Evolutionary conservation across 1,139 yeast genomes (phyloP), one percentile per base, ranked within the genome.

Genomic region (Lodderomyces metapsilosis): DNA sequence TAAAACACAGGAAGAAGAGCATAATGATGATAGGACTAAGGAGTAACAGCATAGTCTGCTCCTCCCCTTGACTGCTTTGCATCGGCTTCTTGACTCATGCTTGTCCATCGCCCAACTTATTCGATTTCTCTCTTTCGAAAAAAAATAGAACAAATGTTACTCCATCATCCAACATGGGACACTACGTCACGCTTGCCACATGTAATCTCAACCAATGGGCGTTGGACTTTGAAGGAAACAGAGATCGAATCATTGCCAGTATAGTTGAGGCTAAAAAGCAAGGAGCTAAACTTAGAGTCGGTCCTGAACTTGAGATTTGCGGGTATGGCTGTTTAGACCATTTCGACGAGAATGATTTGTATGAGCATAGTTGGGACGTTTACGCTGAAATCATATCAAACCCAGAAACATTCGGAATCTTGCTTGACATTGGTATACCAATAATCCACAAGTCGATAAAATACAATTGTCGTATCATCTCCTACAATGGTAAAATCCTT

Each of bases 291-390:
- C 74, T 94, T 42, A 76, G 99, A 57, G 96, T 94, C 16, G 99
- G 99, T 1, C 98, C 98, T 1, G 99, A 94, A 61, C 74, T 94
- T 36, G 99, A 94, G 62, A 71, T 94, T 39, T 82, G 96, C 44
- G 98, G 98, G 2, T 87, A 87, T 59, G 98, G 98, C 8, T 92
- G 98, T 61, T 73, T 92, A 43, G 99, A 94, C 60, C 98, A 94
- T 61, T 94, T 89, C 56, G 72, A 88, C 25, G 99, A 94, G 59
- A 84, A 83, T 54, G 99, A 94, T 60, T 71, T 88, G 5, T 91
- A 82, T 56, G 74, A 85, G 39, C 98, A 94, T 61, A 82, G 94
- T 4, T 92, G 98, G 98, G 96, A 92, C 58, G 83, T 88, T 78
- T 87, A 88, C 56, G 84, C 82, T 1, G 82, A 87, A 36, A 88